Conservation (phyloP, 176 grass and related monocot genomes). For the Oryza officinalis region DNA sequence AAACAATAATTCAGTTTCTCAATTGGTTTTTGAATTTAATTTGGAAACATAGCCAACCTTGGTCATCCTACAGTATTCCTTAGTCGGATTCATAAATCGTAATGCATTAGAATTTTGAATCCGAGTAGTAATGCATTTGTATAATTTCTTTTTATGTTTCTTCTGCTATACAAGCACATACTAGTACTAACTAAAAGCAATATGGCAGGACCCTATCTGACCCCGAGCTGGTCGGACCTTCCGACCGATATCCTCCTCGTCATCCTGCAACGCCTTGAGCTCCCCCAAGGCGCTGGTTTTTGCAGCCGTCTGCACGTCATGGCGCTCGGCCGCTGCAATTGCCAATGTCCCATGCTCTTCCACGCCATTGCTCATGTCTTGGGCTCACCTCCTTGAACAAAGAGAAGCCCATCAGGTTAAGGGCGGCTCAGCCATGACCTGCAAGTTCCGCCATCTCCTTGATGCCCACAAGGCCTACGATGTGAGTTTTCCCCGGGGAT, state of each 20-base stretch:
- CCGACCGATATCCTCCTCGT: not conserved
- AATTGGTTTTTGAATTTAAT: too few relatives aligned
- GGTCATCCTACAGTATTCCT: too few relatives aligned
- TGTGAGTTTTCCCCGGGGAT: not conserved
- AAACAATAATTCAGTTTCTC: too few relatives aligned
- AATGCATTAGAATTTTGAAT: too few relatives aligned
- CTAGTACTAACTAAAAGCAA: too few relatives aligned
- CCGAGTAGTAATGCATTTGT: too few relatives aligned
- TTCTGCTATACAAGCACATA: too few relatives aligned
- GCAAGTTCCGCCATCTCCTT: not conserved
- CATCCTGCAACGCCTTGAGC: constrained; percentile 10
- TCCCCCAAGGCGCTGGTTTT: not conserved
- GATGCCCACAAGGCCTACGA: not conserved
- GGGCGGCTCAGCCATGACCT: not conserved
- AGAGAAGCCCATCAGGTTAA: not conserved
- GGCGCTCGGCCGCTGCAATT: not conserved
- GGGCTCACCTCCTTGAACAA: not conserved
- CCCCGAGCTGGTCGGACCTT: not conserved
- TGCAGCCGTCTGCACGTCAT: not conserved
- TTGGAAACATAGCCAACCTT: too few relatives aligned
- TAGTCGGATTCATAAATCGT: too few relatives aligned
- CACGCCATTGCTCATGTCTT: constrained; percentile 6
- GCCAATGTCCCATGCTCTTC: not conserved
- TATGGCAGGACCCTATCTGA: not conserved
- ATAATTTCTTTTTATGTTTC: too few relatives aligned